These are phyloP conservation scores for Gracilaria domingensis DNA, from an alignment of 23 red algal genomes.

Conservation along the genomic window DNA sequence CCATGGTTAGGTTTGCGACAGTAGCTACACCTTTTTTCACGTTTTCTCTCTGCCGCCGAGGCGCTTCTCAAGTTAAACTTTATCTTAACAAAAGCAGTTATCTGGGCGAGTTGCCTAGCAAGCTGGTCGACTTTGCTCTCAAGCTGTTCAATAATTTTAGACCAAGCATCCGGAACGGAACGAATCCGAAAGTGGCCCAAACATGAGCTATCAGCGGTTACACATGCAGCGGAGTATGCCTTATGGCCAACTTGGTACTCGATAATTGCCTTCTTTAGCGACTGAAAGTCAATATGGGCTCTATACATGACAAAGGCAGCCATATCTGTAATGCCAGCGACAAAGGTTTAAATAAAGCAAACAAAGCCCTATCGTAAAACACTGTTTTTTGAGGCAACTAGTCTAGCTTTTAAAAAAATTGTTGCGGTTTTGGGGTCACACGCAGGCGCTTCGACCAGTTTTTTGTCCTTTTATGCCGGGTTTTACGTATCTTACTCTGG, in stretches of 20 bases:
- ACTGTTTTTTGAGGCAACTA: neutral
- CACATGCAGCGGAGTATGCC: neutral
- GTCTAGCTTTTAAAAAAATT: neutral
- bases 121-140: neutral
- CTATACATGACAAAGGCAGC: slow-evolving; percentile 32
- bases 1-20: neutral
- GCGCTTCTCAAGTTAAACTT: neutral
- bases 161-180: neutral
- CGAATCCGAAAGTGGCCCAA: neutral
- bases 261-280: slow-evolving; percentile 6
- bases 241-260: neutral
- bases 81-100: neutral
- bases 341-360: neutral
- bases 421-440: neutral
- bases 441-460: neutral
- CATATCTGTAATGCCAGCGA: neutral
- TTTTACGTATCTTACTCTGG: too few species aligned
- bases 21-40: neutral
- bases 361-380: slow-evolving; percentile 5
- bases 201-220: neutral
- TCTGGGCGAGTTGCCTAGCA: neutral
- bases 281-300: neutral
- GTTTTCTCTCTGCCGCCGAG: neutral
- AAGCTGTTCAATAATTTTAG: neutral
- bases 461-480: too few species aligned